A percentile compares a stretch with the other conserved stretches of the same genome.
These are phyloP conservation scores for Penicillium sp. DNA, from an alignment of 2,329 filamentous ascomycete genomes.

Conservation along the genomic window DNA sequence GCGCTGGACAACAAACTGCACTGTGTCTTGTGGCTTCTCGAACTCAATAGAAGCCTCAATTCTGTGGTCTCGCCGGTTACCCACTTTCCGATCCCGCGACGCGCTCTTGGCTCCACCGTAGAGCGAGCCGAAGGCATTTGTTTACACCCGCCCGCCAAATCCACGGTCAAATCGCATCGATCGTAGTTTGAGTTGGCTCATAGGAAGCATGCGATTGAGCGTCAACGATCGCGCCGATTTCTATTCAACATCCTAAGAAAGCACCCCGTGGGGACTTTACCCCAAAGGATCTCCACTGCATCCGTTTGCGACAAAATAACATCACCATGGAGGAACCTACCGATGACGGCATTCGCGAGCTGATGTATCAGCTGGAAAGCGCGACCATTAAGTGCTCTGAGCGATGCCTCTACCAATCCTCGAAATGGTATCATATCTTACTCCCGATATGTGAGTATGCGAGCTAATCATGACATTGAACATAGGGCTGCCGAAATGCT, in stretches of 20 bases:
- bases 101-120: neutral
- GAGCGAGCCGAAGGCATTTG: neutral
- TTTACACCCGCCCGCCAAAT: neutral
- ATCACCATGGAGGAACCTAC: conserved; percentile 37
- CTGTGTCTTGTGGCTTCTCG: neutral
- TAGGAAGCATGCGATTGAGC: neutral
- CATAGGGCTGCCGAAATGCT: conserved; percentile 90
- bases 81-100: neutral
- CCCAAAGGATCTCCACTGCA: neutral
- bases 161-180: neutral
- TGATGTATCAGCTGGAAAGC: conserved; percentile 76
- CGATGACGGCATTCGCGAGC: conserved; percentile 52
- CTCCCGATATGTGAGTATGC: neutral
- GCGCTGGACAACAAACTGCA: neutral
- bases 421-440: conserved; percentile 73
- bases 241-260: neutral
- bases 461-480: conserved; percentile 14
- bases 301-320: neutral
- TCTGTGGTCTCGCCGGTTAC: neutral
- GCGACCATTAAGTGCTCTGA: conserved; percentile 91
- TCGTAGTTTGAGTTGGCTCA: neutral
- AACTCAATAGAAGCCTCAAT: neutral
- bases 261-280: neutral
- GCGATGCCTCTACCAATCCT: conserved; percentile 89
- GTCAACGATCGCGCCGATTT: neutral